Conservation (phyloP, 2,329 filamentous ascomycete species). For the Neodidymelliopsis sp. region DNA sequence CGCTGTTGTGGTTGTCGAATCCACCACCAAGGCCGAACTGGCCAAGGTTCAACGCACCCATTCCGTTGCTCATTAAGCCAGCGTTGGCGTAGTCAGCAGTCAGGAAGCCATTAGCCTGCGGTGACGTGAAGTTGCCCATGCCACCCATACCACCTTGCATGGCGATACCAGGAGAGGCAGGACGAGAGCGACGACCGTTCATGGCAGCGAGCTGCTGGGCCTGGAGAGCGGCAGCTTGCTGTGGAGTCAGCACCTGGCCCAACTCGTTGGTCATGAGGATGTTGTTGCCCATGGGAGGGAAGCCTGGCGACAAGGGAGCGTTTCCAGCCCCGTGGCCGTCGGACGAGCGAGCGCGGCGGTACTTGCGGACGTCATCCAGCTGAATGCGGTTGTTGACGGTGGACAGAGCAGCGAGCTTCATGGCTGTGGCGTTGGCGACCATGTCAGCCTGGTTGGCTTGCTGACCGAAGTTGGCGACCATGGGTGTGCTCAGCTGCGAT, state of each 20-base stretch:
- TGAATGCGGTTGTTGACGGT: conserved; percentile 99
- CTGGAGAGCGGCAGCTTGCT: conserved; percentile 60
- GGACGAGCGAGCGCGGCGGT: conserved; percentile 87
- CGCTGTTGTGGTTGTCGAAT: conserved; percentile 63
- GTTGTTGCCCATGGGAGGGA: conserved; percentile 70
- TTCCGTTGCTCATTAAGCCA: conserved; percentile 73
- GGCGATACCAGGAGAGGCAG: conserved; percentile 85
- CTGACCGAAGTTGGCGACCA: conserved; percentile 82
- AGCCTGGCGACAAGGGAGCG: conserved; percentile 70
- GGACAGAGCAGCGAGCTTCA: conserved; percentile 96
- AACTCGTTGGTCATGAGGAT: conserved; percentile 95
- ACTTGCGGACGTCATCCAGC: conserved; percentile 95
- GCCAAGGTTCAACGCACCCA: conserved; percentile 74
- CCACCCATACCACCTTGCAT: conserved; percentile 71
- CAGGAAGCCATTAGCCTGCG: conserved; percentile 93
- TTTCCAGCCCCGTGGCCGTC: conserved; percentile 72
- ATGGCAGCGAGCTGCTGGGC: conserved; percentile 84
- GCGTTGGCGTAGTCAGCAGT: conserved; percentile 82
- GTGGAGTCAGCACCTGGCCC: conserved; percentile 79
- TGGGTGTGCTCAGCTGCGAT: conserved; percentile 97
- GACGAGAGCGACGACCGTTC: conserved; percentile 83
- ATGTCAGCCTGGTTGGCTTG: conserved; percentile 84
- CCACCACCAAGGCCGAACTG: conserved; percentile 68
- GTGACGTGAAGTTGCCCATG: conserved; percentile 77
- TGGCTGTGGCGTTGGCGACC: conserved; percentile 97